phyloP scores from a whole-genome alignment of 345 rosid species.

The Rubroshorea leprosula region DNA sequence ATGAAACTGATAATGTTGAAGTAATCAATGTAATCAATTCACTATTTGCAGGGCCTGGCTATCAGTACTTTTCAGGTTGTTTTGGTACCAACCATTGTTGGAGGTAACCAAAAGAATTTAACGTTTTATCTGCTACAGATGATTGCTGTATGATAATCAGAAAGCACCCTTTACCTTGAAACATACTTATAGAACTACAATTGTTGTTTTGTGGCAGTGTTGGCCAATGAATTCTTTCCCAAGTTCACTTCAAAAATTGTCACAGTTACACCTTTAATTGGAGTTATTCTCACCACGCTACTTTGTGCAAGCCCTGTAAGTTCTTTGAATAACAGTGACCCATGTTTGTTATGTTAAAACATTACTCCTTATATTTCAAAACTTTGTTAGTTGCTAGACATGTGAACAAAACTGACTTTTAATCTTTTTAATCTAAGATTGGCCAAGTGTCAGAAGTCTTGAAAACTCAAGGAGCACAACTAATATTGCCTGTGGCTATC shows the following conservation, averaged over 20 bases:
- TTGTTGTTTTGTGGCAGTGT: slow-evolving; percentile 44
- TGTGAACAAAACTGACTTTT: slow-evolving; percentile 9
- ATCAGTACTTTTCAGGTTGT: slow-evolving; percentile 97
- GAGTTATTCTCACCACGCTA: slow-evolving; percentile 86
- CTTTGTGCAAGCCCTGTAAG: slow-evolving; percentile 99
- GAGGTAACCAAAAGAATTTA: slow-evolving; percentile 41
- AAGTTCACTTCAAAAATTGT: slow-evolving; percentile 77
- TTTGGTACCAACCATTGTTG: slow-evolving; percentile 74
- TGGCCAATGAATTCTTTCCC: slow-evolving; percentile 88
- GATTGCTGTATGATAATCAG: neutral
- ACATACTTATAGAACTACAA: slow-evolving; percentile 4
- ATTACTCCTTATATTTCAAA: slow-evolving; percentile 5
- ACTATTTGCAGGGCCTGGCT: slow-evolving; percentile 68
- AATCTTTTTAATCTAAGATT: slow-evolving; percentile 39
- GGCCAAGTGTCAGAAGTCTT: slow-evolving; percentile 90
- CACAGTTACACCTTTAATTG: slow-evolving; percentile 79
- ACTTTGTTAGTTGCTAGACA: neutral
- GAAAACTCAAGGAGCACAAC: slow-evolving; percentile 87
- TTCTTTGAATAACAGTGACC: slow-evolving; percentile 1
- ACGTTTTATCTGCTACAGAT: neutral
- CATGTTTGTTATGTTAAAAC: neutral
- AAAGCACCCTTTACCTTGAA: neutral
- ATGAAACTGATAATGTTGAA: neutral
- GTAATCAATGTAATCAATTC: neutral
- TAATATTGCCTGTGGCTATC: slow-evolving; percentile 77